Conservation (phyloP, 2,329 filamentous ascomycete genomes). For the Beauveria caledonica region DNA sequence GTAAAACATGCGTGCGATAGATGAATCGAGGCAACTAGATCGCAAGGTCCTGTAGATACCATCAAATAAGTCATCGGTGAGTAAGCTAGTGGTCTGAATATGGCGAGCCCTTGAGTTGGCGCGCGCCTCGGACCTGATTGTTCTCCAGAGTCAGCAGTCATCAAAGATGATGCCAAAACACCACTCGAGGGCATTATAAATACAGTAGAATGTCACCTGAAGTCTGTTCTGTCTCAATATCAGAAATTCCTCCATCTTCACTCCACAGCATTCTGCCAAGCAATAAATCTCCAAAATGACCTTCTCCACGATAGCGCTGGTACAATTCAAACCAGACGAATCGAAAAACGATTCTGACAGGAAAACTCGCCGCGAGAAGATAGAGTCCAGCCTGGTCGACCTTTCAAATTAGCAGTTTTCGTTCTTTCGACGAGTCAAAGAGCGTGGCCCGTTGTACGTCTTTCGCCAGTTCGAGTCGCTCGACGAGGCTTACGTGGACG, state of each 20-base stretch:
- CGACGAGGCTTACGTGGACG: neutral
- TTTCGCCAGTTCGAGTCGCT: constrained; percentile 1
- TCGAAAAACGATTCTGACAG: neutral
- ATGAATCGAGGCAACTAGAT: neutral
- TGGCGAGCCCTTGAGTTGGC: neutral
- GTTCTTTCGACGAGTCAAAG: neutral
- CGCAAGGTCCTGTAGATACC: neutral
- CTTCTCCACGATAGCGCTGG: neutral
- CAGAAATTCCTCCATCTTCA: neutral
- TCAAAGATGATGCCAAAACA: neutral
- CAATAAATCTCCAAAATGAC: neutral
- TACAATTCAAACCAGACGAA: neutral
- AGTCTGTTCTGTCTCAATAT: neutral
- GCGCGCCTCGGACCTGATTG: neutral
- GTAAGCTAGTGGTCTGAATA: neutral
- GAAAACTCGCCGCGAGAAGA: neutral
- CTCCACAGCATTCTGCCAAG: no score
- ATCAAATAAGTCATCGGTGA: neutral
- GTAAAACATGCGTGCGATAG: neutral
- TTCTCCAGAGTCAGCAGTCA: neutral
- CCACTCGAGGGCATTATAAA: neutral
- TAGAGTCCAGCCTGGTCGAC: neutral
- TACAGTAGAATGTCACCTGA: neutral
- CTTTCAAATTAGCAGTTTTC: neutral
- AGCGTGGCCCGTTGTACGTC: neutral